These are phyloP conservation scores for Croton setiger DNA, from an alignment of 441 rosid species.

Conservation along the genomic window DNA sequence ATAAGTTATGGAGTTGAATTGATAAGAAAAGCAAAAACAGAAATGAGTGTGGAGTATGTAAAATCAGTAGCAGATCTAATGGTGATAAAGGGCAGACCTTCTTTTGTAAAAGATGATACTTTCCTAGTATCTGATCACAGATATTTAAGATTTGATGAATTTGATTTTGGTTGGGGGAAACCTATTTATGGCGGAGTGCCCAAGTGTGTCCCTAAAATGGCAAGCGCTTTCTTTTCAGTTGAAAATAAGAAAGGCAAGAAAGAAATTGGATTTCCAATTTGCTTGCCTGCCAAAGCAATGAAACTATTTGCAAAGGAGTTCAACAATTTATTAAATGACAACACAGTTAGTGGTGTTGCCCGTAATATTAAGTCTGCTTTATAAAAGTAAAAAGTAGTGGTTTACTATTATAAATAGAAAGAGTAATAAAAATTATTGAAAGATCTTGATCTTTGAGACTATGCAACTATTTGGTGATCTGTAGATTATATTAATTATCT, in stretches of 20 bases:
- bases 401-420: no score
- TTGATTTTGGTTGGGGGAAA: no score
- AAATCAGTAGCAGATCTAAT: constrained; percentile 33
- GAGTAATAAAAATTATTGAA: no score
- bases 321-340: not conserved
- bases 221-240: constrained; percentile 19
- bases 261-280: constrained; percentile 35
- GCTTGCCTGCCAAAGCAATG: constrained; percentile 42
- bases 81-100: constrained; percentile 19
- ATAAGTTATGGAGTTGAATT: constrained; percentile 31
- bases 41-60: constrained; percentile 27
- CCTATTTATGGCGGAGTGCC: no score
- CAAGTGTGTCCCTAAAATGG: constrained; percentile 8
- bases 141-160: no score
- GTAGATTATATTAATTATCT: no score
- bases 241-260: constrained; percentile 32
- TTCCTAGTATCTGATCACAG: no score
- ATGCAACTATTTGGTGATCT: no score
- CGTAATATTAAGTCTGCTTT: not conserved
- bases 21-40: constrained; percentile 31
- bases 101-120: no score
- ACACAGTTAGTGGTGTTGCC: not conserved
- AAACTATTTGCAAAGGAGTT: constrained; percentile 32
- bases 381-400: not conserved
- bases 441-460: no score